Evolutionary conservation across 208 protist species (phyloP), one percentile per base, ranked within the genome.

Genomic region (Trypanosomatidae sp.): DNA sequence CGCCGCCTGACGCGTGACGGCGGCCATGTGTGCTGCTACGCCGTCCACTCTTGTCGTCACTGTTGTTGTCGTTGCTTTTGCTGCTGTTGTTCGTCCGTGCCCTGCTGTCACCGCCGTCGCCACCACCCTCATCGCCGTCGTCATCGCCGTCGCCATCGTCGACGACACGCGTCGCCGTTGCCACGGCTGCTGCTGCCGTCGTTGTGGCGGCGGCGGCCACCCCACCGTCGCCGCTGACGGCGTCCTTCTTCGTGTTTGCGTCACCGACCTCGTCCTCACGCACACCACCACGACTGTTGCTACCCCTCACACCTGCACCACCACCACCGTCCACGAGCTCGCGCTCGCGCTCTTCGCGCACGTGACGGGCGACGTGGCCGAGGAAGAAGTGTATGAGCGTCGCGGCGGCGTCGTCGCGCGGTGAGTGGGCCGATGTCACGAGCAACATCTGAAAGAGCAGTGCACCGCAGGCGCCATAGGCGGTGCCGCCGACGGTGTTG

Each of bases 371-470:
- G 13, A 92, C 71, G 30, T 69, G 48, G 6, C 68, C 39, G 16
- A 82, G 50, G 25, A 92, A 88, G 56, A 71, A 88, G n/a, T 58
- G 35, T 4, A 75, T 77, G 6, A 88, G 43, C 4, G 68, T 86
- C 23, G 44, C 55, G 20, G 68, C 57, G n/a, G 44, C 48, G 15
- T 86, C 68, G 43, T 72, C 64, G 7, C 43, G 52, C 24, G 44
- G 48, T 19, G 67, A 43, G 33, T 64, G 69, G 16, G 68, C 46
- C 11, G 76, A 76, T 6, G 58, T 58, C 20, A 77, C 47, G 20
- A 85, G 56, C 45, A 92, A 66, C 19, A 88, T 44, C 47, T 92
- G 83, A 46, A 92, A 88, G 11, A 92, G 63, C 8, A 92, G 45
- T 1, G 56, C 75, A 23, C 83, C 79, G 44, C 83, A 88, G 18